Conservation (phyloP, 441 rosid species). For the Manihot esculenta region DNA sequence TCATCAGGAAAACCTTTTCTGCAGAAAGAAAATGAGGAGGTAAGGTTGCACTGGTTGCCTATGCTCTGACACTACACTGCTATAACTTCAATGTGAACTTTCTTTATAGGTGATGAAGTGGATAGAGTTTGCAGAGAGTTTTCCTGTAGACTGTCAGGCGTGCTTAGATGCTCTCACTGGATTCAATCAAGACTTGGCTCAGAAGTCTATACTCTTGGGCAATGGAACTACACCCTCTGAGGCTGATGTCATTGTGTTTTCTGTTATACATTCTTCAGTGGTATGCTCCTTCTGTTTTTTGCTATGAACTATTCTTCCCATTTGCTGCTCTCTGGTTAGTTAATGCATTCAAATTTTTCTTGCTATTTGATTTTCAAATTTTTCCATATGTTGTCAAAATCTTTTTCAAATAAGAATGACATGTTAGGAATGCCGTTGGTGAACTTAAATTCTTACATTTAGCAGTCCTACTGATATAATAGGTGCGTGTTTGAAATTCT, state of each 20-base stretch:
- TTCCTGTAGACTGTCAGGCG: conserved; percentile 50
- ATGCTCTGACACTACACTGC: background rate
- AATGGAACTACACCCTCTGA: conserved; percentile 72
- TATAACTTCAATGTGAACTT: conserved; percentile 1
- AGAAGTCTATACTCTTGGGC: conserved; percentile 65
- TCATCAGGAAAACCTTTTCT: conserved; percentile 42
- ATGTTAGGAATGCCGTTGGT: background rate
- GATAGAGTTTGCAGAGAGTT: conserved; percentile 65
- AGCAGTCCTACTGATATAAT: background rate
- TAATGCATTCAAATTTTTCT: background rate
- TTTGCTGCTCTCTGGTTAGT: background rate
- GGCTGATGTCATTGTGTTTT: conserved; percentile 70
- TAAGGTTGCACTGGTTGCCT: conserved; percentile 28
- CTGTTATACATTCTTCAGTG: conserved; percentile 64
- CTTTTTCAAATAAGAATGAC: background rate
- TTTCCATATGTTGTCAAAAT: background rate
- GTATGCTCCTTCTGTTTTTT: conserved; percentile 37
- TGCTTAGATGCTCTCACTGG: conserved; percentile 43
- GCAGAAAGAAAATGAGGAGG: conserved; percentile 45
- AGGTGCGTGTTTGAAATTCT: conserved; percentile 5
- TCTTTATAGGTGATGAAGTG: conserved; percentile 65
- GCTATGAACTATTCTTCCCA: background rate
- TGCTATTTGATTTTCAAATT: background rate
- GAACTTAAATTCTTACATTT: conserved; percentile 1
- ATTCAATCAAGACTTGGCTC: conserved; percentile 62